A percentile compares a stretch with the other conserved stretches of the same genome.
Evolutionary conservation across 192 early-diverging fungal species (phyloP).

Genomic region (Phlyctochytrium bullatum): DNA sequence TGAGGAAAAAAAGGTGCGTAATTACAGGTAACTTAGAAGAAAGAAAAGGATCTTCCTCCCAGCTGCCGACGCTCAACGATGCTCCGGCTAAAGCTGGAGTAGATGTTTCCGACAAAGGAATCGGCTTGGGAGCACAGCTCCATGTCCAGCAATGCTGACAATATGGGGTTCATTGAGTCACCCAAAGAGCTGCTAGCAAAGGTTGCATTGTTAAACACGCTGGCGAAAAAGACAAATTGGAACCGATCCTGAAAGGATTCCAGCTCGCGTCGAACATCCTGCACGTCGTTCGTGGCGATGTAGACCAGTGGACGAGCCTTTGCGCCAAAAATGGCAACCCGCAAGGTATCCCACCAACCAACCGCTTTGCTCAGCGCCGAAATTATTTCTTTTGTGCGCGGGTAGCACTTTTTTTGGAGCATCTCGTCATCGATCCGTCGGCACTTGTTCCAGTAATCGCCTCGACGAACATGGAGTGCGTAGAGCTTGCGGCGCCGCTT

Average conservation of each 20-base stretch:
- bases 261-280: constrained; percentile 5
- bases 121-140: constrained; percentile 13
- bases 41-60: background rate
- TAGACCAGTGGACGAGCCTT: constrained; percentile 14
- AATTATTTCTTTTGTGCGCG: constrained; percentile 2
- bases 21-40: too few relatives aligned
- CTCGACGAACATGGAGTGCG: constrained; percentile 28
- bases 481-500: too few relatives aligned
- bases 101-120: constrained; percentile 25
- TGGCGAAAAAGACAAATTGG: constrained; percentile 9
- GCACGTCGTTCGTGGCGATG: constrained; percentile 18
- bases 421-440: constrained; percentile 11
- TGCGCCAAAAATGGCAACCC: too few relatives aligned
- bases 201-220: background rate
- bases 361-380: background rate
- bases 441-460: constrained; percentile 39
- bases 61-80: constrained; percentile 26
- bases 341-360: too few relatives aligned
- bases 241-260: background rate
- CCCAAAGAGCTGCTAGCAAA: too few relatives aligned
- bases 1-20: too few relatives aligned
- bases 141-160: constrained; percentile 22
- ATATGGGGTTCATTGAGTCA: constrained; percentile 10
- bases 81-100: constrained; percentile 23
- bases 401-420: constrained; percentile 19